Conservation (phyloP, 768 basidiomycete genomes). For the Austroboletus eburneus region DNA sequence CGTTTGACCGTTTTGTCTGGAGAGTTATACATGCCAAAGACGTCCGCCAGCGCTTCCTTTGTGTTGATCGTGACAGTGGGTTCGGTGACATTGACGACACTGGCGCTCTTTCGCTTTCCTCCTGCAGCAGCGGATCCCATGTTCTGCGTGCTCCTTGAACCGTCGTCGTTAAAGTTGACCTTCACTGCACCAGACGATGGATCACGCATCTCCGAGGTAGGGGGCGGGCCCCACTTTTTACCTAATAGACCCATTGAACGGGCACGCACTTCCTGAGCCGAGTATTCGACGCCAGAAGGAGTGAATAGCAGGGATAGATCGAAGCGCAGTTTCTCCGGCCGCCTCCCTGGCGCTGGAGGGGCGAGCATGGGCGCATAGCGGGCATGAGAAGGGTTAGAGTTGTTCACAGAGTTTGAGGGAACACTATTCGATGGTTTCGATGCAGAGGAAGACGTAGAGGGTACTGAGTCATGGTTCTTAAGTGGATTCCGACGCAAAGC, state of each 20-base stretch:
- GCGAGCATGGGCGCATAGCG: slow-evolving; percentile 74
- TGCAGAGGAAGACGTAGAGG: slow-evolving; percentile 31
- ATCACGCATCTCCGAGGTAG: slow-evolving; percentile 36
- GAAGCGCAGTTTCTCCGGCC: slow-evolving; percentile 68
- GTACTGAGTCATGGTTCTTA: slow-evolving; percentile 31
- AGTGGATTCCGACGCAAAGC: slow-evolving; percentile 34
- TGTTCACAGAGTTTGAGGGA: slow-evolving; percentile 38
- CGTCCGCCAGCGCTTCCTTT: slow-evolving; percentile 89
- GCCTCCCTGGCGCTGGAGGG: slow-evolving; percentile 62
- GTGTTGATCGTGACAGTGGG: slow-evolving; percentile 96
- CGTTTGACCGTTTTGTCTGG: slow-evolving; percentile 69
- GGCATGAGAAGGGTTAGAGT: slow-evolving; percentile 28
- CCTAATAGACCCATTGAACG: slow-evolving; percentile 77
- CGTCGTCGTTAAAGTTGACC: slow-evolving; percentile 62
- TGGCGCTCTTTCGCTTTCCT: slow-evolving; percentile 42
- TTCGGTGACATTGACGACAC: slow-evolving; percentile 46
- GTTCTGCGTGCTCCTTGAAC: slow-evolving; percentile 41
- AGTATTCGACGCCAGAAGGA: slow-evolving; percentile 77
- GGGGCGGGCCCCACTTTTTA: slow-evolving; percentile 79
- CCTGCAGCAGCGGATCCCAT: slow-evolving; percentile 28
- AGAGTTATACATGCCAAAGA: slow-evolving; percentile 95
- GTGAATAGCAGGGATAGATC: slow-evolving; percentile 68
- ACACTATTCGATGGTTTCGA: slow-evolving; percentile 14
- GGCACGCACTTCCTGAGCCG: slow-evolving; percentile 79
- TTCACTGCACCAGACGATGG: slow-evolving; percentile 35